Conservation (phyloP, 2,329 filamentous ascomycete species). For the Aspergillus aculeatus region DNA sequence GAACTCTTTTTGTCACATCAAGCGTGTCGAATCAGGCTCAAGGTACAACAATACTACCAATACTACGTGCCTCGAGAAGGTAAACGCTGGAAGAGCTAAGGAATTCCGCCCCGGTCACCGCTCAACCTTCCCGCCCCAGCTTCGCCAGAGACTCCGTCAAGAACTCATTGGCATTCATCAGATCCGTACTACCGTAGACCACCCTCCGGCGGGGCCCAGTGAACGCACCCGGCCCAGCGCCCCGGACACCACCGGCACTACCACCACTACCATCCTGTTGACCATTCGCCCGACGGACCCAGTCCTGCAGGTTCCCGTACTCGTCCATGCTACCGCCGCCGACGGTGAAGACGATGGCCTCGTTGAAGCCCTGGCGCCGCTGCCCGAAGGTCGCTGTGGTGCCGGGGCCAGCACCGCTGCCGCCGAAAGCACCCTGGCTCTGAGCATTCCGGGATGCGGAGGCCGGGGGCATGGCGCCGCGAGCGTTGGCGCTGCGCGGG, state of each 20-base stretch:
- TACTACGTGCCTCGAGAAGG: no score
- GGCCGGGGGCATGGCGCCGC: constrained; percentile 84
- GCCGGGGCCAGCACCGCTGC: constrained; percentile 55
- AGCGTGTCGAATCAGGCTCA: no score
- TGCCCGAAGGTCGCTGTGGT: constrained; percentile 87
- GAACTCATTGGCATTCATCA: constrained; percentile 64
- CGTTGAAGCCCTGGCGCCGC: constrained; percentile 80
- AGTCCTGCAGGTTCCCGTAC: constrained; percentile 95
- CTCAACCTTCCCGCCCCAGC: constrained; percentile 56
- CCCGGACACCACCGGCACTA: constrained; percentile 34
- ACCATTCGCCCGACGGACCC: constrained; percentile 73
- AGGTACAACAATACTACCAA: no score
- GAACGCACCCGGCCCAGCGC: constrained; percentile 5
- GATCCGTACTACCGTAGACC: constrained; percentile 88
- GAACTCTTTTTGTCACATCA: no score
- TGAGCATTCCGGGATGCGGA: constrained; percentile 51
- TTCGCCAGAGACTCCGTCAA: constrained; percentile 56
- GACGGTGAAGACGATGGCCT: constrained; percentile 90
- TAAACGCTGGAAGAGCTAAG: no score
- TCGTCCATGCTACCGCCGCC: constrained; percentile 98
- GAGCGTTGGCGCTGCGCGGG: constrained; percentile 85
- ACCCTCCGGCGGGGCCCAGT: constrained; percentile 70
- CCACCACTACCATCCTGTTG: constrained; percentile 52
- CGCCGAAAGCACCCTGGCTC: constrained; percentile 43
- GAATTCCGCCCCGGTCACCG: no score